Percentiles rank a stretch among this genome's conserved stretches.
Evolutionary conservation across 331 rosid genomes (phyloP).

Genomic region (Cydonia oblonga): DNA sequence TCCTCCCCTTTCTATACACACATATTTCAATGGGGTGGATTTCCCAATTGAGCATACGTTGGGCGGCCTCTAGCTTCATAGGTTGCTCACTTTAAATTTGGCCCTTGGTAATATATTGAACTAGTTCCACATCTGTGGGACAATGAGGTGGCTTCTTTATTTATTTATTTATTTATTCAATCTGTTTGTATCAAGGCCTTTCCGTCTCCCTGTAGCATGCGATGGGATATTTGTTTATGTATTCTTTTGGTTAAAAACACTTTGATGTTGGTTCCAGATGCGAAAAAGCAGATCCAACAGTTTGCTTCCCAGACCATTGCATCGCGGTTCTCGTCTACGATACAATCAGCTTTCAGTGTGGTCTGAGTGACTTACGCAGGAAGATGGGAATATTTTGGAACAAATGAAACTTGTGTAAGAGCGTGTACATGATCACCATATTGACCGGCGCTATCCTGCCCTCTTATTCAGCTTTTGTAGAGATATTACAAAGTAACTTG

Average conservation of each 20-base stretch:
- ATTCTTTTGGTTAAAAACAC: neutral
- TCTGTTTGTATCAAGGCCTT: neutral
- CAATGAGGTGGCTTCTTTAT: too few species aligned
- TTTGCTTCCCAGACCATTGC: slow-evolving; percentile 84
- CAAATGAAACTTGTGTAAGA: slow-evolving; percentile 20
- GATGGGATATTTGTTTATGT: neutral
- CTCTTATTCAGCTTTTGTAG: slow-evolving; percentile 20
- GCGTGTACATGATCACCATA: slow-evolving; percentile 44
- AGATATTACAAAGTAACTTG: slow-evolving; percentile 9
- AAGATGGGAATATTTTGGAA: slow-evolving; percentile 16
- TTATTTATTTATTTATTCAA: too few species aligned
- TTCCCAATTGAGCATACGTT: too few species aligned
- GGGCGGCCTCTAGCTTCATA: too few species aligned
- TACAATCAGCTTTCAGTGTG: slow-evolving; percentile 75
- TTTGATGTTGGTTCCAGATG: slow-evolving; percentile 47
- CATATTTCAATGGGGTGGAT: too few species aligned
- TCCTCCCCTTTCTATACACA: too few species aligned
- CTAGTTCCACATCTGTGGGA: neutral
- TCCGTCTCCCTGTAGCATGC: neutral
- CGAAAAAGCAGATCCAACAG: slow-evolving; percentile 92
- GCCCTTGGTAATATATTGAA: neutral
- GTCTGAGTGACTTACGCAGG: slow-evolving; percentile 35
- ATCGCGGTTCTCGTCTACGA: slow-evolving; percentile 58
- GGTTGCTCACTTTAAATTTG: too few species aligned
- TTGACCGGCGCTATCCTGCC: slow-evolving; percentile 18